A percentile compares a stretch with the other conserved stretches of the same genome.
phyloP scores from a whole-genome alignment of 148 eudicot species.

The Cornus kousa region DNA sequence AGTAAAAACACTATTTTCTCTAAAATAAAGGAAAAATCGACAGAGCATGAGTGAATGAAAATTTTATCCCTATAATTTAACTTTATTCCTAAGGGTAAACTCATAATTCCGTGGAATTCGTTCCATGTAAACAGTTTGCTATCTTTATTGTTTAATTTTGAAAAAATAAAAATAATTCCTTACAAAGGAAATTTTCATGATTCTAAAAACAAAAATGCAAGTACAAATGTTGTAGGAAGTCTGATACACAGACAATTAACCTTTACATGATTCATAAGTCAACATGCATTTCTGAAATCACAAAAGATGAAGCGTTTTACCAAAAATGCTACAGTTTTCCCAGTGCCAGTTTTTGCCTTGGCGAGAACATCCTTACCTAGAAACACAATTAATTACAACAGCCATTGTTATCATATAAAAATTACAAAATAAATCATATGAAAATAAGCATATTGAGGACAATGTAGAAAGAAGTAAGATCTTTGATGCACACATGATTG shows the following conservation, averaged over 20 bases:
- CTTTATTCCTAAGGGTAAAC: neutral
- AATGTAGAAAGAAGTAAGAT: neutral
- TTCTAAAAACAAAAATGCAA: neutral
- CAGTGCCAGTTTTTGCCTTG: constrained; percentile 97
- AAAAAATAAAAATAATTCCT: too few relatives aligned
- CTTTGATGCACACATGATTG: neutral
- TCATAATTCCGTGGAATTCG: neutral
- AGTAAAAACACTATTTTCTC: neutral
- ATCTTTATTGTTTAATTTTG: neutral
- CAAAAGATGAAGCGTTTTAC: constrained; percentile 36
- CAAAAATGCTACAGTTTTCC: constrained; percentile 99
- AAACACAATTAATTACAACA: constrained; percentile 7
- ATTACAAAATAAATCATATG: neutral
- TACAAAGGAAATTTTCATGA: too few relatives aligned
- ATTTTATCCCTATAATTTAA: neutral
- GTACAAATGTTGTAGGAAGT: neutral
- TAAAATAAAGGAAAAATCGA: neutral
- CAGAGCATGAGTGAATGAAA: neutral
- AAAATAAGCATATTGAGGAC: neutral
- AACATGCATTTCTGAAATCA: neutral
- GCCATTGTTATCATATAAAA: neutral
- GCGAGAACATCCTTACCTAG: constrained; percentile 98
- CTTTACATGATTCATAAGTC: neutral
- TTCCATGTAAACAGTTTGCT: neutral
- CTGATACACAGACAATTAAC: neutral